A percentile compares a stretch with the other conserved stretches of the same genome.
These are phyloP conservation scores for Tricladium varicosporioides DNA, from an alignment of 2,329 filamentous ascomycete species.

Conservation along the genomic window DNA sequence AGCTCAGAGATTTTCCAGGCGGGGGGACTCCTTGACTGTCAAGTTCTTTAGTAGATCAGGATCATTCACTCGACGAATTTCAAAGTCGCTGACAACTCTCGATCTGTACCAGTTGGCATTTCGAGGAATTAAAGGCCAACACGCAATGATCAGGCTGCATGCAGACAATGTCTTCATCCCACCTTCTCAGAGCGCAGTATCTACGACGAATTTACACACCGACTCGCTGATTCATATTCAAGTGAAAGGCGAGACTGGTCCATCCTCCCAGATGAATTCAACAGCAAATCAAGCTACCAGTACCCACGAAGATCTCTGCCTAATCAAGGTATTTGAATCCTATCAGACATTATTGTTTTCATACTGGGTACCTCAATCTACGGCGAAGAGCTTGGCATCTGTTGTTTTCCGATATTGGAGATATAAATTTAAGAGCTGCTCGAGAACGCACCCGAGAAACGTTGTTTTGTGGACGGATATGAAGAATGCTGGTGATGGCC, in stretches of 20 bases:
- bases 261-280: not conserved
- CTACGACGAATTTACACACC: not conserved
- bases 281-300: not conserved
- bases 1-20: not conserved
- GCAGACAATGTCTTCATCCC: not conserved
- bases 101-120: not conserved
- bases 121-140: not conserved
- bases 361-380: constrained; percentile 7
- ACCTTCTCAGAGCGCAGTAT: not conserved
- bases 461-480: constrained; percentile 1
- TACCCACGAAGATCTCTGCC: not conserved
- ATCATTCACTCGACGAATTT: not conserved
- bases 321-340: not conserved
- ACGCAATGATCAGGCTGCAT: not conserved
- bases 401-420: constrained; percentile 14
- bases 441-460: not conserved
- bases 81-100: not conserved
- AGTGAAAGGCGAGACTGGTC: not conserved
- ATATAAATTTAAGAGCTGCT: not conserved
- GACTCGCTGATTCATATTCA: not conserved
- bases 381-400: constrained; percentile 6
- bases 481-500: not conserved
- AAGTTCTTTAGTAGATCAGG: not conserved
- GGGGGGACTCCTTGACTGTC: not conserved
- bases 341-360: not conserved